phyloP scores from a whole-genome alignment of 352 stramenopile species.

The Albugo candida region DNA sequence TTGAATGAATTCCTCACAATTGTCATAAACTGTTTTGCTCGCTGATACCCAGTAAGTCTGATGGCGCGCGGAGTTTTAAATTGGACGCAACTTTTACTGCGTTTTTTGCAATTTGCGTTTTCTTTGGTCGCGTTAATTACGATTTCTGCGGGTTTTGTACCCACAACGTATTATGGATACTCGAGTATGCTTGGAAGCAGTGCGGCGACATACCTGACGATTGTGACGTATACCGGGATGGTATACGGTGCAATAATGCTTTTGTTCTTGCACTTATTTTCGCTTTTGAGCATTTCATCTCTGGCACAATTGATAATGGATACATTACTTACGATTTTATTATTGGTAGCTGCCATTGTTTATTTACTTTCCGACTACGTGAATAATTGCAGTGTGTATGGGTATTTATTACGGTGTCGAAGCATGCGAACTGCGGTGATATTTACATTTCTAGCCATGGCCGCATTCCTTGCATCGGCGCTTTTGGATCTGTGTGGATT shows the following conservation, averaged over 20 bases:
- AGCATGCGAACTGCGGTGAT: not conserved
- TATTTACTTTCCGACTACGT: not conserved
- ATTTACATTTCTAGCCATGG: not conserved
- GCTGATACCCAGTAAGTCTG: too few relatives aligned
- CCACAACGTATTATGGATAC: not conserved
- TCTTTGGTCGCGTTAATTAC: not conserved
- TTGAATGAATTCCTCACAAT: too few relatives aligned
- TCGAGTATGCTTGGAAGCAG: not conserved
- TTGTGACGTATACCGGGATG: not conserved
- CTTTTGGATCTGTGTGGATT: not conserved
- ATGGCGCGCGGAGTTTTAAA: too few relatives aligned
- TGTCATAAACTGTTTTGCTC: too few relatives aligned
- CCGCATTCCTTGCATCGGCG: not conserved
- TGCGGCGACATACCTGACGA: not conserved
- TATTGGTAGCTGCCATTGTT: not conserved
- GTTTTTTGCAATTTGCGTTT: not conserved
- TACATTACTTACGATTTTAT: not conserved
- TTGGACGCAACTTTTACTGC: not conserved
- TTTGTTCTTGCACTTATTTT: not conserved
- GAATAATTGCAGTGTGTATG: not conserved
- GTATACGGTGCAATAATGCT: not conserved
- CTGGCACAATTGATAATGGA: not conserved
- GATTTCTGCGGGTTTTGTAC: not conserved
- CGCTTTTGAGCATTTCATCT: not conserved
- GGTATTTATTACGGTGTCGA: not conserved